A percentile compares a stretch with the other conserved stretches of the same genome.
Conservation (phyloP, 495 filamentous ascomycete species). For the Hyaloscypha hepaticicola region DNA sequence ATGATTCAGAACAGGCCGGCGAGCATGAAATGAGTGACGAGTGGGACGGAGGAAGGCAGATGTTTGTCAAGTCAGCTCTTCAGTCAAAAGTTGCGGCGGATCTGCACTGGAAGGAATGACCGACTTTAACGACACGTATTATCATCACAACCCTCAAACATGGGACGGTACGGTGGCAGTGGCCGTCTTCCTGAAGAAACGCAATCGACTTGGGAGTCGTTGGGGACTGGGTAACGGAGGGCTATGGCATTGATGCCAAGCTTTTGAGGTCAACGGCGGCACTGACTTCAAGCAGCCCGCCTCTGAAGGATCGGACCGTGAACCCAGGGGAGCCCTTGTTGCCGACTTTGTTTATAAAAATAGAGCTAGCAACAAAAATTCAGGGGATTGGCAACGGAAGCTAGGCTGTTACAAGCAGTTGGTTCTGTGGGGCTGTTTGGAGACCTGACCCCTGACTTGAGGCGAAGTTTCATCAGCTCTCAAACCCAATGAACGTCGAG, state of each 20-base stretch:
- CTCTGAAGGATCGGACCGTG: slow-evolving; percentile 23
- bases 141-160: slow-evolving; percentile 23
- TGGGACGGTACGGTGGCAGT: slow-evolving; percentile 23
- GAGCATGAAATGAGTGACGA: slow-evolving; percentile 43
- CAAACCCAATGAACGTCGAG: slow-evolving; percentile 23
- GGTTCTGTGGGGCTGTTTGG: slow-evolving; percentile 14
- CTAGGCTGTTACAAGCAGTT: slow-evolving; percentile 5
- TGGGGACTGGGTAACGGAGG: neutral
- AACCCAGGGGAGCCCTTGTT: neutral
- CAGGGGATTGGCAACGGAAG: slow-evolving; percentile 8
- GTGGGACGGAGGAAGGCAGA: slow-evolving; percentile 48
- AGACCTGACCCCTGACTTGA: slow-evolving; percentile 16
- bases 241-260: slow-evolving; percentile 27
- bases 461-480: slow-evolving; percentile 30
- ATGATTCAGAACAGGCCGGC: slow-evolving; percentile 37
- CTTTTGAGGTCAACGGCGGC: neutral
- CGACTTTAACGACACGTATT: slow-evolving; percentile 24
- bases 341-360: slow-evolving; percentile 19
- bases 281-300: neutral
- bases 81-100: slow-evolving; percentile 57
- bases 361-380: slow-evolving; percentile 9
- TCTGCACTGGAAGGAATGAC: slow-evolving; percentile 58
- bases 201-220: neutral
- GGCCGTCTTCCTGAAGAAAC: neutral
- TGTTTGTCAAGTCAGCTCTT: slow-evolving; percentile 63